Conservation (phyloP, 768 basidiomycete genomes). For the Harrya chromipes region DNA sequence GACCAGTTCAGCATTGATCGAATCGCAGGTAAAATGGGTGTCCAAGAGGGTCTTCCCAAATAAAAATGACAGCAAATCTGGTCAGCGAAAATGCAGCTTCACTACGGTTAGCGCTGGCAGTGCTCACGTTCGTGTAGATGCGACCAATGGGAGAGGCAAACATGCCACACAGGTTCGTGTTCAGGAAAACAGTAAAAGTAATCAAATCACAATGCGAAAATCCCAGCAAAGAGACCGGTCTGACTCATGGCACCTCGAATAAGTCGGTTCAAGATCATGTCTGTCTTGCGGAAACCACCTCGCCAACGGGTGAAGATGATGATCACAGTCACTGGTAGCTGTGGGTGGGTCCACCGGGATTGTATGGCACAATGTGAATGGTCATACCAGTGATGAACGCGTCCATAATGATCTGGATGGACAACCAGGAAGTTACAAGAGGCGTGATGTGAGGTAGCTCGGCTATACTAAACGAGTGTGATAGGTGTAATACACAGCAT, state of each 20-base stretch:
- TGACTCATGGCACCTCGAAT: conserved; percentile 54
- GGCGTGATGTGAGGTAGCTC: conserved; percentile 39
- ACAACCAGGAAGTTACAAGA: conserved; percentile 46
- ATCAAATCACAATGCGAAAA: conserved; percentile 50
- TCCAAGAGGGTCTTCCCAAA: background rate
- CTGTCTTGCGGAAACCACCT: conserved; percentile 49
- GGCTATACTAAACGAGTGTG: conserved; percentile 30
- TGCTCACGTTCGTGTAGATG: conserved; percentile 43
- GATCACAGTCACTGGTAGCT: conserved; percentile 17
- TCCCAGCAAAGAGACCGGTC: conserved; percentile 48
- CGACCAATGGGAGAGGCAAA: conserved; percentile 40
- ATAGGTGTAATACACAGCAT: background rate
- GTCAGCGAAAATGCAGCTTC: background rate
- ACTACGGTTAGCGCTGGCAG: no score
- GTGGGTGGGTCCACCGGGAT: no score
- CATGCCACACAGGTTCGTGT: conserved; percentile 35
- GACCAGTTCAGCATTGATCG: background rate
- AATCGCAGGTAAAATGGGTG: background rate
- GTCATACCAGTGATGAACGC: conserved; percentile 40
- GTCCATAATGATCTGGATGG: conserved; percentile 31
- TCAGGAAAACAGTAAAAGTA: conserved; percentile 27
- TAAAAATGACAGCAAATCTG: background rate
- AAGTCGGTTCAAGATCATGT: conserved; percentile 50
- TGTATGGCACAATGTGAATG: no score
- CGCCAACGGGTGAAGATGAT: conserved; percentile 38